Evolutionary conservation across 1,284 basidiomycete species (phyloP), one percentile per base, ranked within the genome.

Genomic region (Psilocybe mexicana): DNA sequence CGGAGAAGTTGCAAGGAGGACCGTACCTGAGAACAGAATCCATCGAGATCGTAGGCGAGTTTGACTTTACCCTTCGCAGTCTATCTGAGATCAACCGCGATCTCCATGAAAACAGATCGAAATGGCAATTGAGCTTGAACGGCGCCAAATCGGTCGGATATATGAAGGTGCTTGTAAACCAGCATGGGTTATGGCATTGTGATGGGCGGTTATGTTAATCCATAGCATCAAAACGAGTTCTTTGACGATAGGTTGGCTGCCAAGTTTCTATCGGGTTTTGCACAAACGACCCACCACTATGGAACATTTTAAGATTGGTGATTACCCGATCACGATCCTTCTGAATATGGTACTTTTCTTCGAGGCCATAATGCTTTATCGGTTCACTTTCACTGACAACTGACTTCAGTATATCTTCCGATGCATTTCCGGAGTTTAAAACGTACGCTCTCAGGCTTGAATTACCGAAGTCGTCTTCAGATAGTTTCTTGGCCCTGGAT

Each of bases 1-100:
- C 70, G 71, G 72, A 65, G 63, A 70, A 67, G 68, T 70, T 69
- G 60, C 59, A 65, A 64, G 62, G 60, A 66, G 68, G 65, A 69
- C 60, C 63, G 72, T 74, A 68, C 72, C 71, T 76, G 70, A 69
- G 64, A 71, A 64, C 52, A 63, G 60, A 58, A 60, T 50, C 55
- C 61, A 67, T 70, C 67, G 63, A 68, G 68, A 69, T 68, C 61
- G 58, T 69, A 68, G 69, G 67, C 68, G 70, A 71, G 67, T 68
- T 70, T 62, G 68, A 71, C 63, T 66, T 69, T 64, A 67, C 64
- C 61, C 65, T 69, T 71, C 69, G 66, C 65, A 72, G 69, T 65
- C 64, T 68, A 74, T 73, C 72, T 71, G 43, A 70, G 73, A 75
- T 76, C 64, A 67, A 62, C 60, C 40, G 58, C 60, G 70, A 73